Base-by-base conservation (phyloP, 2,329 filamentous ascomycete species). In the Chrysoporthe austroafricana region DNA sequence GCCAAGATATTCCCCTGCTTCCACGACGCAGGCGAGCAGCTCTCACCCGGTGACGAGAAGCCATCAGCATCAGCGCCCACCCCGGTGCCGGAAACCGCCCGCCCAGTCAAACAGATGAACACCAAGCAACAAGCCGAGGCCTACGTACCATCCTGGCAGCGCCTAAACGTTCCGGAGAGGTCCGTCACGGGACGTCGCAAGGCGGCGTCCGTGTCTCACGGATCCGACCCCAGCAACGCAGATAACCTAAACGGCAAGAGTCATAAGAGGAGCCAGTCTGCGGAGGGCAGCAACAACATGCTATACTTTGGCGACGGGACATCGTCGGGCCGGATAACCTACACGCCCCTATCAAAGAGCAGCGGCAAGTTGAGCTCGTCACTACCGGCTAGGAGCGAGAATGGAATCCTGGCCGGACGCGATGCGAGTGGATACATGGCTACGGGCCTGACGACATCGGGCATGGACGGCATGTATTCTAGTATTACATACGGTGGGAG, bases 241-340 rank as follows among this genome's bases (percentile, higher is more conserved):
- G 14, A 56, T 46, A 39, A n/a, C 39, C 9, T 39, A 8, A 26
- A 61, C 44, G 8, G 34, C 34, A 62, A 18, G 21, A 50, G 44
- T 44, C 62, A 64, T 44, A 11, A 39, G 32, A 50, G 60, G 18
- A 62, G 36, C 48, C 62, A n/a, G 18, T 39, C 26, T 14, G 62
- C 54, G 34, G 71, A 74, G 63, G 58, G 71, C 18, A 69, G 70
- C 48, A 69, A 68, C 16, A 69, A 74, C 34, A 69, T 77, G 36
- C 57, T 79, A 36, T 79, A 74, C 69, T 75, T 78, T 56, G 76
- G 72, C 9, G 69, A 76, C 54, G 74, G 76, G 0, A 70, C 78
- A 13, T 39, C 77, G 13, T 68, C 77, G 3, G 70, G 75, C 65
- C 63, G 66, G 8, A 50, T 62, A 4, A 73, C 71, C 44, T 50